Conservation (phyloP, 2,329 filamentous ascomycete genomes). For the Endocalyx cinctus region DNA sequence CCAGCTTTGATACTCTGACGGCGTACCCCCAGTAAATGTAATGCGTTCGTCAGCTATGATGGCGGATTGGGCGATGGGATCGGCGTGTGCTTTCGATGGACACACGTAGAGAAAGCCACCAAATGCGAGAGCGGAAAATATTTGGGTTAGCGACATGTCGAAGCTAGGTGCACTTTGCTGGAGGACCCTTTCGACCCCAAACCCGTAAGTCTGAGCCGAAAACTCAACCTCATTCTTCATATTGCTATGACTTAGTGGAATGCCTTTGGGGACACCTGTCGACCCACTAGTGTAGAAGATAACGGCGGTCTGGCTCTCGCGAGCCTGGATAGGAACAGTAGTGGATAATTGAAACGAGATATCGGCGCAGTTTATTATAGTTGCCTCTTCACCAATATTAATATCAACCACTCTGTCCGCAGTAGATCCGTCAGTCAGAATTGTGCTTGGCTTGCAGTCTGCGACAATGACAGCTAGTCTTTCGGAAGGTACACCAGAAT, state of each 20-base stretch:
- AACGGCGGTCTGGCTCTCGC: too few species aligned
- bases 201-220: too few species aligned
- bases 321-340: too few species aligned
- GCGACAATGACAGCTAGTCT: slow-evolving; percentile 24
- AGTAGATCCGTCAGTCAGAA: slow-evolving; percentile 21
- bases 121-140: not conserved
- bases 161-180: not conserved
- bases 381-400: too few species aligned
- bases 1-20: not conserved
- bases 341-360: too few species aligned
- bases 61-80: not conserved
- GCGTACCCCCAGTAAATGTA: not conserved
- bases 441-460: slow-evolving; percentile 22
- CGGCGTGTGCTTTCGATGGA: too few species aligned
- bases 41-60: not conserved
- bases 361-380: too few species aligned
- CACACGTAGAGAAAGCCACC: too few species aligned
- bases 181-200: not conserved
- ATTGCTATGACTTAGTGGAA: not conserved
- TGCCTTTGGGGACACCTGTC: not conserved
- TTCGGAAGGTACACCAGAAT: slow-evolving; percentile 20
- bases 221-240: not conserved
- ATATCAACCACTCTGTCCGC: too few species aligned
- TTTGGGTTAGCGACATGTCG: not conserved
- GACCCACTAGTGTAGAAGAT: not conserved